Evolutionary conservation across 306 rosid species (phyloP), one percentile per base, ranked within the genome.

Genomic region (Lathyrus sativus): DNA sequence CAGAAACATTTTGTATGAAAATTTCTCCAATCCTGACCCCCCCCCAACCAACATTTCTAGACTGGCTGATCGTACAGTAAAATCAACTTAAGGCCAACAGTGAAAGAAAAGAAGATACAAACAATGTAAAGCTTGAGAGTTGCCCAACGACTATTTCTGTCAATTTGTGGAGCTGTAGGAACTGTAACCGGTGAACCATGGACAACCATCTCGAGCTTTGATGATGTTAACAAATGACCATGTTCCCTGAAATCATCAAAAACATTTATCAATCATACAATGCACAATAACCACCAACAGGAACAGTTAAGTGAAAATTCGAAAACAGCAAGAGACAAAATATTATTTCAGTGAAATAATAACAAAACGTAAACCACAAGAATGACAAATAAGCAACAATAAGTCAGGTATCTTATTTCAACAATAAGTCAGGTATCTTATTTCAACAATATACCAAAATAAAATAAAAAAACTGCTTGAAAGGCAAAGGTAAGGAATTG

Each of bases 111-210:
- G 69, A 84, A 84, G 79, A 62, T 74, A 80, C 95, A 2, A 55
- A 92, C 98, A 75, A 92, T 89, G 80, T 86, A 88, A 77, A 82
- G 83, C 85, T 92, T 92, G 45, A 92, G 96, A 18, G 84, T 72
- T 60, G 85, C 82, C 98, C 98, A 92, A 24, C 59, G 72, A 71
- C 74, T 73, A 55, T 39, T 80, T 74, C 86, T 83, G 54, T 79
- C 86, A 46, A 68, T 57, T 73, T 77, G 91, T 75, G 82, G 83
- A 62, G 74, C 39, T 59, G 80, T 66, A 68, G 83, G 76, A 74
- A 68, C 64, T 68, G 65, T 38, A 78, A 80, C 82, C 65, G 90
- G 88, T 19, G 93, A 80, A 71, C 85, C 84, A 73, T 81, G 88
- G 53, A 73, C 81, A 74, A 80, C 84, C 81, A 78, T 61, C 76